phyloP scores from a whole-genome alignment of 2,329 filamentous ascomycete species.

The Trichoderma koningii region DNA sequence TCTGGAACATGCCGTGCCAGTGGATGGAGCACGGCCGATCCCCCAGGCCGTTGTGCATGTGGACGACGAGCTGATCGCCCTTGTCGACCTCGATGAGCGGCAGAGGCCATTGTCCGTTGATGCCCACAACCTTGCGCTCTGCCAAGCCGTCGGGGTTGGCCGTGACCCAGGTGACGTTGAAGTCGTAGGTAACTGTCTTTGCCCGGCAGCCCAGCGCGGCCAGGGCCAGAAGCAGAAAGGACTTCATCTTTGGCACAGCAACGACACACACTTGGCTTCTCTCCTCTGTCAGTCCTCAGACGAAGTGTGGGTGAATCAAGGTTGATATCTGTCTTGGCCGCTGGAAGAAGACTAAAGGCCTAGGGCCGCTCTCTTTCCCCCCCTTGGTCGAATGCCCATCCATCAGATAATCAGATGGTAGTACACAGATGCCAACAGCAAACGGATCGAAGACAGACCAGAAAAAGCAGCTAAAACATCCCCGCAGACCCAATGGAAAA shows the following conservation, averaged over 20 bases:
- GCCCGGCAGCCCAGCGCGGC: constrained; percentile 28
- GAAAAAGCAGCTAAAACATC: background rate
- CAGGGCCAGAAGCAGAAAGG: constrained; percentile 12
- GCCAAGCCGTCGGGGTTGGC: constrained; percentile 62
- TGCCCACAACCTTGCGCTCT: constrained; percentile 60
- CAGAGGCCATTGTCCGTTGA: constrained; percentile 67
- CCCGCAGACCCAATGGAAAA: constrained; percentile 17
- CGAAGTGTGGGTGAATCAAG: constrained; percentile 1
- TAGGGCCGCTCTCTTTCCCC: background rate
- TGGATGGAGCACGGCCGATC: constrained; percentile 53
- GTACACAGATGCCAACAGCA: background rate
- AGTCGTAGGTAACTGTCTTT: constrained; percentile 56
- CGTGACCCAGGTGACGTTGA: constrained; percentile 63
- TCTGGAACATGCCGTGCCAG: constrained; percentile 65
- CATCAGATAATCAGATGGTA: constrained; percentile 15
- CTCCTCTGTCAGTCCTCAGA: background rate
- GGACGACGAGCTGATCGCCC: constrained; percentile 54
- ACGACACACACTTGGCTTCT: background rate
- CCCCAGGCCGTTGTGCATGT: constrained; percentile 52
- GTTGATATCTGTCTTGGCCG: constrained; percentile 10
- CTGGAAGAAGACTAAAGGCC: background rate
- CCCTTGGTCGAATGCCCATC: constrained; percentile 4
- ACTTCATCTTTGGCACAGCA: constrained; percentile 11
- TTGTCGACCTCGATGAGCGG: constrained; percentile 58
- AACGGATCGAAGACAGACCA: background rate